phyloP scores from a whole-genome alignment of 805 yeast species.

The Groenewaldozyma salmanticensis region DNA sequence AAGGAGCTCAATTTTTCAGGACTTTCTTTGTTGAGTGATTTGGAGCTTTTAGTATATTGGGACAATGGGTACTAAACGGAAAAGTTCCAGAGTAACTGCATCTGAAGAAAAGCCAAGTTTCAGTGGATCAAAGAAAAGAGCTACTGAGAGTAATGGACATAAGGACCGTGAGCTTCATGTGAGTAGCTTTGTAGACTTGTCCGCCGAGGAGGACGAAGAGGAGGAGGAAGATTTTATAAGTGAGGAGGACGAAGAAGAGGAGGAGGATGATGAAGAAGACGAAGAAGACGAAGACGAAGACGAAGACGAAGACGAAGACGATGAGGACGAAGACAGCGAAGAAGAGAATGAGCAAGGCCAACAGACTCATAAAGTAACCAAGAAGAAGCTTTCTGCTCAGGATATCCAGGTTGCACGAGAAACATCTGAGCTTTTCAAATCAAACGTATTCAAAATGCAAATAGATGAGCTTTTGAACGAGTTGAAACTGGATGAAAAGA shows the following conservation, averaged over 20 bases:
- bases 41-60: too few relatives aligned
- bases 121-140: too few relatives aligned
- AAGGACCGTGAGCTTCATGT: too few relatives aligned
- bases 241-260: conserved; percentile 9
- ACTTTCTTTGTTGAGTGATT: too few relatives aligned
- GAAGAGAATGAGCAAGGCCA: conserved; percentile 13
- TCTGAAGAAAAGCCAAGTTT: too few relatives aligned
- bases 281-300: conserved; percentile 6
- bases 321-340: conserved; percentile 11
- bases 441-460: conserved; percentile 90
- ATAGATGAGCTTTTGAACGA: conserved; percentile 86
- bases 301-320: conserved; percentile 7
- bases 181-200: too few relatives aligned
- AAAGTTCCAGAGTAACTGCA: too few relatives aligned
- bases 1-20: too few relatives aligned
- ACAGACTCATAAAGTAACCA: conserved; percentile 6
- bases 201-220: background rate
- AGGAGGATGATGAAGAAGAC: conserved; percentile 5
- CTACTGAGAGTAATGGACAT: too few relatives aligned
- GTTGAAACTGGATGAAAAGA: conserved; percentile 61
- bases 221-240: conserved; percentile 2
- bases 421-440: conserved; percentile 87
- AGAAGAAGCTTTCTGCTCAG: conserved; percentile 40
- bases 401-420: conserved; percentile 89
- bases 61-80: too few relatives aligned